phyloP scores from a whole-genome alignment of 352 stramenopile species.

The Phytophthora tentaculata region DNA sequence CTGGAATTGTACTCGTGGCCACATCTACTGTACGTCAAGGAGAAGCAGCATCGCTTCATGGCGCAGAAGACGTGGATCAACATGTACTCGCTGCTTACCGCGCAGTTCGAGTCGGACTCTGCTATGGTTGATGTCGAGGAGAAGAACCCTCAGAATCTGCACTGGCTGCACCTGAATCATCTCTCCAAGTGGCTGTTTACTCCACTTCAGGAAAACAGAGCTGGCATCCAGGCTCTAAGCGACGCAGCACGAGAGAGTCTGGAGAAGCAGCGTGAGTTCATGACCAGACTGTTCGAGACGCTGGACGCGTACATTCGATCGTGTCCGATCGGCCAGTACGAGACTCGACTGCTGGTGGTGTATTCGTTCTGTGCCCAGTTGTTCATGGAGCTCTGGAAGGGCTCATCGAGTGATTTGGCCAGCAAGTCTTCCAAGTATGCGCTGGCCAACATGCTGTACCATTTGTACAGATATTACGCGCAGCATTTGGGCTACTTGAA shows the following conservation, averaged over 20 bases:
- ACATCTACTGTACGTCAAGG: conserved; percentile 92
- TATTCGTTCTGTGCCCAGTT: conserved; percentile 89
- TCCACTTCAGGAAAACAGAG: conserved; percentile 29
- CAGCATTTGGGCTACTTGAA: conserved; percentile 89
- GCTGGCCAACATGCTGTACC: conserved; percentile 91
- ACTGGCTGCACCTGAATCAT: conserved; percentile 74
- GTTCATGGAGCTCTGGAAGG: conserved; percentile 77
- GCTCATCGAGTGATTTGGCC: conserved; percentile 16
- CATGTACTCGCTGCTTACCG: conserved; percentile 89
- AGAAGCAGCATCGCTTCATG: conserved; percentile 73
- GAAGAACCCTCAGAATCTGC: conserved; percentile 36
- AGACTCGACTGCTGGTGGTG: conserved; percentile 89
- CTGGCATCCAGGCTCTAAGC: conserved; percentile 17
- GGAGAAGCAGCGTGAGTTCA: conserved; percentile 69
- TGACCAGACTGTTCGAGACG: conserved; percentile 86
- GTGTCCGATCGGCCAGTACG: conserved; percentile 92
- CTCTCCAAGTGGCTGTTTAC: conserved; percentile 72
- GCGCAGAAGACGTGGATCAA: conserved; percentile 90
- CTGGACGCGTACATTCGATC: conserved; percentile 93
- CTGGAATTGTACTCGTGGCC: conserved; percentile 98
- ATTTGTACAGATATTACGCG: conserved; percentile 96
- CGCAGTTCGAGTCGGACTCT: conserved; percentile 68
- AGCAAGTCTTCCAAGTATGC: conserved; percentile 47
- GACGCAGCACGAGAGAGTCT: conserved; percentile 26
- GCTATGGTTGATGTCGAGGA: conserved; percentile 17